These are phyloP conservation scores for Medicago ruthenica DNA, from an alignment of 306 rosid genomes.

Conservation along the genomic window DNA sequence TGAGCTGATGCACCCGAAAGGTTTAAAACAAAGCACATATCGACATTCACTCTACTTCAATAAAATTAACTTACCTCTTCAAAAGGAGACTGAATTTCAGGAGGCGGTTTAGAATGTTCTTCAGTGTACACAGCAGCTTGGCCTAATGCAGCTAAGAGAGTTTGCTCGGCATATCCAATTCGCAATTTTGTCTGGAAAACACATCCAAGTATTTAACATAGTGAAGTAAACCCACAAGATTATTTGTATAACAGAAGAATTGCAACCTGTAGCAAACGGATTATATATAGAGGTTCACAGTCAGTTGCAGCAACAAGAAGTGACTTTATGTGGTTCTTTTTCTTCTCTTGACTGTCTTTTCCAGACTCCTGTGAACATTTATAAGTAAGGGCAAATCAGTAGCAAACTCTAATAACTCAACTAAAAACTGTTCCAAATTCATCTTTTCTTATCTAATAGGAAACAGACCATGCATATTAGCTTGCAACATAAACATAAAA, in stretches of 20 bases:
- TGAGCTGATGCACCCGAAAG: background rate
- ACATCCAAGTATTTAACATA: constrained; percentile 36
- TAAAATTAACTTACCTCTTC: constrained; percentile 70
- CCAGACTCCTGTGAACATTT: constrained; percentile 82
- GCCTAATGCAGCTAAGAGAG: constrained; percentile 91
- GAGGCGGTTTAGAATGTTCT: constrained; percentile 74
- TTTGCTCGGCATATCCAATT: constrained; percentile 90
- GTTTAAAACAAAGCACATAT: constrained; percentile 24
- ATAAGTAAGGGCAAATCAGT: constrained; percentile 15
- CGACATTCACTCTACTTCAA: constrained; percentile 13
- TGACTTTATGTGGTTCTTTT: constrained; percentile 85
- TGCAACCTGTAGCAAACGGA: constrained; percentile 85
- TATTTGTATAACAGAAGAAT: constrained; percentile 33
- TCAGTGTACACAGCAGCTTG: constrained; percentile 89
- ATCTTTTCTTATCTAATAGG: constrained; percentile 35
- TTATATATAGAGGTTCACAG: constrained; percentile 87
- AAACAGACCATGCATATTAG: background rate
- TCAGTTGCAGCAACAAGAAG: constrained; percentile 96
- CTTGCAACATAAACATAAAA: background rate
- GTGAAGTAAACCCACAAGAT: constrained; percentile 37
- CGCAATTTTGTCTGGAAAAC: constrained; percentile 74
- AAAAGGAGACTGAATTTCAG: constrained; percentile 71
- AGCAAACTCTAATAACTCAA: constrained; percentile 27
- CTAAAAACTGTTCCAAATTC: constrained; percentile 2
- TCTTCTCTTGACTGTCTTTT: constrained; percentile 92